Evolutionary conservation across 2,329 filamentous ascomycete species (phyloP), one percentile per base, ranked within the genome.

Genomic region (Colletotrichum shisoi): DNA sequence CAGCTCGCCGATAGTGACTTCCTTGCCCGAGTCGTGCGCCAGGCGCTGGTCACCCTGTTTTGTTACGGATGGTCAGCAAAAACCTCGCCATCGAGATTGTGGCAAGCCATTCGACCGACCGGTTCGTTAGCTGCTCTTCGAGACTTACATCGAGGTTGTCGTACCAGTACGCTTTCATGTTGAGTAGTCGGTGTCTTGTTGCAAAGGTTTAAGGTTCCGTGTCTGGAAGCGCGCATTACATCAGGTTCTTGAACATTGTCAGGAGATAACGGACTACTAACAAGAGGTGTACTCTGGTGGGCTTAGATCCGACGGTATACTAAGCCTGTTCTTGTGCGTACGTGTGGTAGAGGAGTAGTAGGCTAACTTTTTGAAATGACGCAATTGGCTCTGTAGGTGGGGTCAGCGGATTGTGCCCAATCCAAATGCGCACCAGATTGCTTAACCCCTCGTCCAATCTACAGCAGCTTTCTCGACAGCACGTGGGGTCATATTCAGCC

Each of bases 11-110:
- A 84, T 79, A 62, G 85, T 80, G 65, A 97, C 87, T 45, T 83
- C 75, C 71, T 87, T 88, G 74, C 92, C 92, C 21, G 93, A 96
- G 81, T 97, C 90, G 81, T 99, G 95, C 60, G 92, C 87, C 49
- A 91, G 86, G 76, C 95, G 93, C 82, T 97, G 95, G 85, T 99
- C 95, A 81, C 93, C 94, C 92, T 96, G 76, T 49, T 42, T 5
- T 46, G 19, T 34, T 17, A 15, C 19, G 17, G 31, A 17, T 53
- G 31, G 59, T 49, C 31, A 44, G 42, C 27, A 31, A 27, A 31
- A n/a, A 34, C 40, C 34, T 52, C 34, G 17, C 15, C 39, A 37
- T 4, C 4, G 9, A 52, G 54, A 64, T 51, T 62, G 34, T 31
- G 11, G 52, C 27, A 34, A 15, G 57, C 13, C 56, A 5, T 9